Conservation (phyloP, 192 early-diverging fungal species). For the Backusella tuberculispora region DNA sequence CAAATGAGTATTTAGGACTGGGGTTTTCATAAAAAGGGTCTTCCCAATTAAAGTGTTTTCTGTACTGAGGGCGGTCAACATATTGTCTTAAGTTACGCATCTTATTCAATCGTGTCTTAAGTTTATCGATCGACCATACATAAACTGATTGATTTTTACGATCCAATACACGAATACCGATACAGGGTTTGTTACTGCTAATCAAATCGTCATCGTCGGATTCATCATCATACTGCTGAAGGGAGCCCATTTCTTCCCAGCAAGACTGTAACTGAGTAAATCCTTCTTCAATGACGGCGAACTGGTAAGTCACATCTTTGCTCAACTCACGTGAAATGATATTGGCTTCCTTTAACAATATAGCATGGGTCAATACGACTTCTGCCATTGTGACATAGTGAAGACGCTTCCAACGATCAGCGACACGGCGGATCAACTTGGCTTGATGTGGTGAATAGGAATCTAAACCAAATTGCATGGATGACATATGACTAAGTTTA, state of each 20-base stretch:
- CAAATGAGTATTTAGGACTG: constrained; percentile 53
- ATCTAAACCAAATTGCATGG: constrained; percentile 29
- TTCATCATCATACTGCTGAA: constrained; percentile 50
- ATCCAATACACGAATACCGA: constrained; percentile 61
- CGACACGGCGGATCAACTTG: constrained; percentile 42
- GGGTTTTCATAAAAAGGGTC: constrained; percentile 66
- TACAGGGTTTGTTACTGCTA: constrained; percentile 45
- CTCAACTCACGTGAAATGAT: constrained; percentile 81
- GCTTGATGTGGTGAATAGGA: constrained; percentile 33
- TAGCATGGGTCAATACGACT: constrained; percentile 65
- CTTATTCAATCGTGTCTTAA: constrained; percentile 37
- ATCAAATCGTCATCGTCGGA: constrained; percentile 41
- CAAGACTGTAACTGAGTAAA: constrained; percentile 50
- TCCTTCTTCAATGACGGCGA: constrained; percentile 70
- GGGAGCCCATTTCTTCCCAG: constrained; percentile 49
- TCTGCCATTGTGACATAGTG: constrained; percentile 66
- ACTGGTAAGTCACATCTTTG: constrained; percentile 82
- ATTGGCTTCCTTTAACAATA: constrained; percentile 88
- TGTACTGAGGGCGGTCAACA: constrained; percentile 56
- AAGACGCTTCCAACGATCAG: constrained; percentile 55
- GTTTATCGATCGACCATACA: constrained; percentile 42
- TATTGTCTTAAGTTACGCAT: constrained; percentile 56
- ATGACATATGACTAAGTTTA: constrained; percentile 47
- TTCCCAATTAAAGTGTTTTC: constrained; percentile 60
- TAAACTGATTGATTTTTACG: constrained; percentile 55